A percentile compares a stretch with the other conserved stretches of the same genome.
Evolutionary conservation across 352 stramenopile species (phyloP).

Genomic region (Saprolegnia diclina): DNA sequence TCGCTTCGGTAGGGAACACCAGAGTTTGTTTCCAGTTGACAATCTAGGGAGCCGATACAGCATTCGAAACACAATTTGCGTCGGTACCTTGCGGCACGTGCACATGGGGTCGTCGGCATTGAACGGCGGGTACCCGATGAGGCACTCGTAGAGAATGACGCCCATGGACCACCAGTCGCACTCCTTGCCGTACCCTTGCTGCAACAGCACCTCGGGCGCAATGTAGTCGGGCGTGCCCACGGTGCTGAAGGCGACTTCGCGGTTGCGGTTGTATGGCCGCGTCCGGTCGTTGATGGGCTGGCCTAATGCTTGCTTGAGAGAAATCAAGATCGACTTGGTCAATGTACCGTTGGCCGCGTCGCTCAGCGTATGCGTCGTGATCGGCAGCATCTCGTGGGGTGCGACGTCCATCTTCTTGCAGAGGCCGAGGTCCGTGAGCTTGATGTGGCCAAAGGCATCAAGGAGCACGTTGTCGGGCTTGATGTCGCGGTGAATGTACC

Average conservation of each 20-base stretch:
- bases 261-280: slow-evolving; percentile 54
- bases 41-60: slow-evolving; percentile 32
- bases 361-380: slow-evolving; percentile 67
- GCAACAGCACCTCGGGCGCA: slow-evolving; percentile 95
- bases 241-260: slow-evolving; percentile 95
- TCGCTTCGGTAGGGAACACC: slow-evolving; percentile 64
- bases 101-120: slow-evolving; percentile 96
- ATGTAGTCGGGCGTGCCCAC: slow-evolving; percentile 99
- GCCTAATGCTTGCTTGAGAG: slow-evolving; percentile 13
- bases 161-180: slow-evolving; percentile 99
- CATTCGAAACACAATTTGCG: background rate
- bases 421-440: slow-evolving; percentile 98
- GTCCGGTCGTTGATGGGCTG: slow-evolving; percentile 34
- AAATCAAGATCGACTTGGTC: background rate
- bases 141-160: slow-evolving; percentile 99
- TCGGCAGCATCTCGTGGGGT: slow-evolving; percentile 64
- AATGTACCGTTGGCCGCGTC: slow-evolving; percentile 15
- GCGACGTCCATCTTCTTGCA: slow-evolving; percentile 95
- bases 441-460: slow-evolving; percentile 96
- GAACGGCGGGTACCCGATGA: slow-evolving; percentile 99
- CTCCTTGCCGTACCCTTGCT: slow-evolving; percentile 83
- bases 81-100: slow-evolving; percentile 95
- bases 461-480: slow-evolving; percentile 97
- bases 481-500: slow-evolving; percentile 99
- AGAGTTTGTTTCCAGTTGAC: slow-evolving; percentile 86